Conservation (phyloP, 2,329 filamentous ascomycete genomes). For the Xenoacremonium recifei region DNA sequence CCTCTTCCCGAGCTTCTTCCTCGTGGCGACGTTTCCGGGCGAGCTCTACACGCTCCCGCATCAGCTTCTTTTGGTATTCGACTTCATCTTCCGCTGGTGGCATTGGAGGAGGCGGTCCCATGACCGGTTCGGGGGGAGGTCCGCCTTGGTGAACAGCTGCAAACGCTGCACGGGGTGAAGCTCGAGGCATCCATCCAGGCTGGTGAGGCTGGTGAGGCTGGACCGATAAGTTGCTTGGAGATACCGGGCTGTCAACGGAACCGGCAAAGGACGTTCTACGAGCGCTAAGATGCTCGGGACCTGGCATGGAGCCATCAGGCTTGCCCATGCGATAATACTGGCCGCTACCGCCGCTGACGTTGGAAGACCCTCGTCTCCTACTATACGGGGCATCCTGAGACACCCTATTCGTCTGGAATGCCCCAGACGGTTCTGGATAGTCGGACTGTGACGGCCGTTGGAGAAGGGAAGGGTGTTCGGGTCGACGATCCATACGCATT, state of each 20-base stretch:
- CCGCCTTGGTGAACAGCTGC: constrained; percentile 36
- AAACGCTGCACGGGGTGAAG: constrained; percentile 43
- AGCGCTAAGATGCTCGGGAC: constrained; percentile 41
- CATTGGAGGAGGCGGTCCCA: constrained; percentile 28
- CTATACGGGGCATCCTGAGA: constrained; percentile 66
- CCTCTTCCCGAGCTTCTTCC: constrained; percentile 70
- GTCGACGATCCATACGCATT: constrained; percentile 62
- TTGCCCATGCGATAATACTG: constrained; percentile 56
- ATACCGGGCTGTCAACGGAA: constrained; percentile 50
- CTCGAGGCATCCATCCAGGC: constrained; percentile 28
- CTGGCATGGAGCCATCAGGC: constrained; percentile 40
- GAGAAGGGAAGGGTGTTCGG: constrained; percentile 73
- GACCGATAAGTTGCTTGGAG: constrained; percentile 33
- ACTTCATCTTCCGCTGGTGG: constrained; percentile 51
- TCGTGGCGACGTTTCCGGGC: constrained; percentile 67
- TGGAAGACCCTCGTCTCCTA: constrained; percentile 83
- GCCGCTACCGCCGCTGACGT: constrained; percentile 83
- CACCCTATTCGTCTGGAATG: constrained; percentile 77
- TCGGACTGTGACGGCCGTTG: constrained; percentile 69
- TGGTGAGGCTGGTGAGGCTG: constrained; percentile 26
- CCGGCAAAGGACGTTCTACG: constrained; percentile 50
- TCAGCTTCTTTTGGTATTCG: constrained; percentile 67
- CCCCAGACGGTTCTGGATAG: constrained; percentile 76
- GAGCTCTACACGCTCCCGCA: constrained; percentile 68
- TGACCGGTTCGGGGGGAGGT: constrained; percentile 27